Evolutionary conservation across 1,139 yeast species (phyloP), one percentile per base, ranked within the genome.

Genomic region (Suhomyces panamericanus): DNA sequence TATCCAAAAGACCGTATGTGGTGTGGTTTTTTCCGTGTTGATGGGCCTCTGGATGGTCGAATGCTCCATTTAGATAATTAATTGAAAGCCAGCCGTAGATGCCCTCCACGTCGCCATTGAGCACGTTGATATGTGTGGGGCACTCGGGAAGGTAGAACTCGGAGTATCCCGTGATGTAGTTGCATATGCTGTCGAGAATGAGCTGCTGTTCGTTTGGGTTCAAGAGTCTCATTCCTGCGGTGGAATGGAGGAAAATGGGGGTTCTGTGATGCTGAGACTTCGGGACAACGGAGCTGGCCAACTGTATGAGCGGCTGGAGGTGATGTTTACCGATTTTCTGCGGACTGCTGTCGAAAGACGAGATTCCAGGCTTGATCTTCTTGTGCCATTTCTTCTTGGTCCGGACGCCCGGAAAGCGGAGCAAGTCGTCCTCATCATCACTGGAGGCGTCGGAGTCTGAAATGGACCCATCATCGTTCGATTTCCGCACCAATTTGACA

Each of bases 11-110:
- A 2, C 96, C 96, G 55, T 80, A 85, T 0, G 95, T 81, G 22
- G 77, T 67, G 49, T 79, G 83, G 44, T 70, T 69, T 43, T 75
- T 72, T 2, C 81, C 81, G 52, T 77, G 81, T 34, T 70, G 65
- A 49, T 78, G 82, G n/a, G 54, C 46, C 6, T 57, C 60, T 0
- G 84, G 82, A 29, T 60, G 47, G 48, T 81, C 83, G 38, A 85
- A 70, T 0, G 82, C 67, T 1, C 85, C 86, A 32, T 82, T 74
- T 52, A 87, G 66, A 52, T 86, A 85, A 57, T 88, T 88, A 35
- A 87, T 69, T 0, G 89, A 81, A 9, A 87, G 67, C 96, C 96
- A 88, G 10, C 95, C 93, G 55, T 83, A 87, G 12, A 88, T 56
- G 0, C 95, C 96, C 64, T 88, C 96, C 3, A 78, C 70, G 54